Conservation (phyloP, 176 grass and related monocot species). For the Phragmites australis region DNA sequence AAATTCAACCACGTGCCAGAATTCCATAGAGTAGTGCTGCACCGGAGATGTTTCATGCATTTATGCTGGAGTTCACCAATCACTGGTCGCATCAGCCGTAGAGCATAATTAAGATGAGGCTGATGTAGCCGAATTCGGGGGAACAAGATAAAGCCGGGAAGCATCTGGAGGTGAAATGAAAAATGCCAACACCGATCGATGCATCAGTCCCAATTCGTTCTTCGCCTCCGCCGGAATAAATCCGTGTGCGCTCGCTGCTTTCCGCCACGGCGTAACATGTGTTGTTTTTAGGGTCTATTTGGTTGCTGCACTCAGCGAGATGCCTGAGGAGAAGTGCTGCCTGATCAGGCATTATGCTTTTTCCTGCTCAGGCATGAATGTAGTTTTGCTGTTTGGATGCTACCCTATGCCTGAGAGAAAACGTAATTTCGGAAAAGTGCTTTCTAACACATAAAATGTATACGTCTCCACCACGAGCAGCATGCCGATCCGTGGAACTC, state of each 20-base stretch:
- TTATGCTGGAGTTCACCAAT: constrained; percentile 26
- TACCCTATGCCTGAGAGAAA: no score
- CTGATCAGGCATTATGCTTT: no score
- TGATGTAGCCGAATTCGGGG: constrained; percentile 23
- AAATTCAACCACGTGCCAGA: constrained; percentile 24
- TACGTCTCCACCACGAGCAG: no score
- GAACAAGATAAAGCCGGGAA: constrained; percentile 26
- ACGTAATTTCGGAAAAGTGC: no score
- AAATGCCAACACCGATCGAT: neutral
- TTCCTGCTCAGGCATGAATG: no score
- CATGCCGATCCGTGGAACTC: no score
- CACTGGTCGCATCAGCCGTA: neutral
- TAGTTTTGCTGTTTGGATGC: no score
- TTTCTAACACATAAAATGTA: no score
- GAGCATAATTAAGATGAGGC: constrained; percentile 35
- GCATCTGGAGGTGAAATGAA: neutral
- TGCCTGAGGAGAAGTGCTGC: no score
- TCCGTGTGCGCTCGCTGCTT: neutral
- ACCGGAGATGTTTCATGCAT: neutral
- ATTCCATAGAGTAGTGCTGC: neutral
- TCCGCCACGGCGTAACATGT: constrained; percentile 6
- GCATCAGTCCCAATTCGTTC: neutral
- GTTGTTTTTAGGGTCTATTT: no score
- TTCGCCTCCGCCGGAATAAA: constrained; percentile 17
- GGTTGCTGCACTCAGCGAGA: no score